Evolutionary conservation across 176 grass and related monocot species (phyloP).

Genomic region (Hordeum marinum): DNA sequence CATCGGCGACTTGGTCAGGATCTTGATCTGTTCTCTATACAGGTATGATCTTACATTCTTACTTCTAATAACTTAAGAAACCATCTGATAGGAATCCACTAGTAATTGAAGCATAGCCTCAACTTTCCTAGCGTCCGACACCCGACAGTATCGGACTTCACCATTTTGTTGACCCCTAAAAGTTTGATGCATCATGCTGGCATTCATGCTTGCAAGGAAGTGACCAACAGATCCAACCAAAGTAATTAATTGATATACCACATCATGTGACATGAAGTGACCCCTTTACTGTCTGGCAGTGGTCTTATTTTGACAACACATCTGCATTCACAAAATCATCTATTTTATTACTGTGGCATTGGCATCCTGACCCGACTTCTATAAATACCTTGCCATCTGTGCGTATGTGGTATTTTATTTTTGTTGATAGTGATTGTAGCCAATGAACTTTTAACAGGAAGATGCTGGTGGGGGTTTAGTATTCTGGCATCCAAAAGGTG

Average conservation of each 20-base stretch:
- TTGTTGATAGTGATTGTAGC: neutral
- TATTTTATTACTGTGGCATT: neutral
- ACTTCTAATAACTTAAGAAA: neutral
- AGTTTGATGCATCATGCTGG: neutral
- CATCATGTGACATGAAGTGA: neutral
- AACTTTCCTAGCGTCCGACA: neutral
- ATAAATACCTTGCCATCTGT: neutral
- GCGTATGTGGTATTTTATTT: neutral
- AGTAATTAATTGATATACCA: neutral
- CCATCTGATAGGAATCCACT: neutral
- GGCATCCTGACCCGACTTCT: neutral
- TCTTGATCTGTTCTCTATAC: slow-evolving; percentile 98
- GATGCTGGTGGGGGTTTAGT: slow-evolving; percentile 93
- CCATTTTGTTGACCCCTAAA: neutral
- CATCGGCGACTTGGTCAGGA: slow-evolving; percentile 93
- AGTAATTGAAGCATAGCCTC: neutral
- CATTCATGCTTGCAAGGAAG: neutral
- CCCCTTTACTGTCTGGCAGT: neutral
- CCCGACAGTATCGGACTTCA: neutral
- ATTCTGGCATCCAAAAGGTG: slow-evolving; percentile 98
- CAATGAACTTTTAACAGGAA: slow-evolving; percentile 52
- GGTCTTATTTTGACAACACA: neutral
- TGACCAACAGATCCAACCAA: neutral
- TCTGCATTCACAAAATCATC: neutral
- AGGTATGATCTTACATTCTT: slow-evolving; percentile 38